These are phyloP conservation scores for Eragrostis curvula DNA, from an alignment of 176 grass and related monocot genomes.

Conservation along the genomic window DNA sequence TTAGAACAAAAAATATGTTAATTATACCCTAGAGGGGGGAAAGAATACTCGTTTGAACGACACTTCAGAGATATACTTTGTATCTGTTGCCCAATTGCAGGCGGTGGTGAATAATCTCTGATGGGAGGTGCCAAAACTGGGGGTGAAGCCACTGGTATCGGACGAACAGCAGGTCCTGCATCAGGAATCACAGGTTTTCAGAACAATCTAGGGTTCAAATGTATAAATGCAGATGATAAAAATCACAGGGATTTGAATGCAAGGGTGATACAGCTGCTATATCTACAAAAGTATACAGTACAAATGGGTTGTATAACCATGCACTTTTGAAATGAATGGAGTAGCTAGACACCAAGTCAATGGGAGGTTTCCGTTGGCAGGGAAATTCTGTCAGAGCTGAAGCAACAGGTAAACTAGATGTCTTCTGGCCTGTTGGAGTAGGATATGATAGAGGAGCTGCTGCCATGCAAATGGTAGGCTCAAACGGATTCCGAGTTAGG, in stretches of 20 bases:
- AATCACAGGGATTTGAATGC: slow-evolving; percentile 43
- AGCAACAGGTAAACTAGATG: slow-evolving; percentile 39
- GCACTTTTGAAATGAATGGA: slow-evolving; percentile 9
- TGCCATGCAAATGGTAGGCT: slow-evolving; percentile 26
- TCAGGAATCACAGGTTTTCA: not conserved
- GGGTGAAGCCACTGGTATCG: slow-evolving; percentile 14
- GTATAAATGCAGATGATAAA: slow-evolving; percentile 34
- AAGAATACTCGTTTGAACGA: slow-evolving; percentile 5
- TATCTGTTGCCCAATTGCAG: slow-evolving; percentile 23
- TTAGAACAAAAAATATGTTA: slow-evolving; percentile 14
- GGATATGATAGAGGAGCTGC: slow-evolving; percentile 42
- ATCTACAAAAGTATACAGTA: not conserved
- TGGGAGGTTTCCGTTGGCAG: slow-evolving; percentile 23
- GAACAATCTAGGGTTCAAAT: slow-evolving; percentile 33
- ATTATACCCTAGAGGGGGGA: not conserved
- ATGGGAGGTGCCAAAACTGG: not conserved
- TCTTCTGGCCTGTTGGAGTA: slow-evolving; percentile 38
- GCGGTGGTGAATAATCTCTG: slow-evolving; percentile 18
- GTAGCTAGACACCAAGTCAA: slow-evolving; percentile 1
- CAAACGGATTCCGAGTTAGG: slow-evolving; percentile 34
- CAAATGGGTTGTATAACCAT: slow-evolving; percentile 28
- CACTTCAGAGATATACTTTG: slow-evolving; percentile 23
- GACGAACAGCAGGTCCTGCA: slow-evolving; percentile 16
- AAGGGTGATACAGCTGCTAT: slow-evolving; percentile 39
- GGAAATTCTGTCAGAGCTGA: slow-evolving; percentile 37